Conservation (phyloP, 2,329 filamentous ascomycete species). For the Neurospora crassa region DNA sequence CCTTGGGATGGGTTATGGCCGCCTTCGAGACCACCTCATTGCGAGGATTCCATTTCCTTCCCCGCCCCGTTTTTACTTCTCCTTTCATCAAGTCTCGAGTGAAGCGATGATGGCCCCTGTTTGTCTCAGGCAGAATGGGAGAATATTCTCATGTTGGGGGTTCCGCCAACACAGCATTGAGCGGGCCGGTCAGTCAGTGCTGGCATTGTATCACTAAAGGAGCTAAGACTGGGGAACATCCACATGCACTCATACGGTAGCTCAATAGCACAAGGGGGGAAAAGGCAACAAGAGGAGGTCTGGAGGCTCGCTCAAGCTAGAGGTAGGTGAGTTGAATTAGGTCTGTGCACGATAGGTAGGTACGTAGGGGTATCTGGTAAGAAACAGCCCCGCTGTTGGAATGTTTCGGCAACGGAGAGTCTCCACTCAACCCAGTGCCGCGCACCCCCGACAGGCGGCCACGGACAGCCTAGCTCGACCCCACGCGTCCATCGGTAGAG, state of each 20-base stretch:
- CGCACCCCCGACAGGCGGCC: neutral
- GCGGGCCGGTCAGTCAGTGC: neutral
- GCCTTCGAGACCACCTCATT: neutral
- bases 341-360: neutral
- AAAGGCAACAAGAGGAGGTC: neutral
- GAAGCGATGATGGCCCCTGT: neutral
- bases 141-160: neutral
- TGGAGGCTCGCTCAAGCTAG: neutral
- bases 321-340: neutral
- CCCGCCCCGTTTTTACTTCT: neutral
- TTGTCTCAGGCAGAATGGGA: neutral
- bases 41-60: neutral
- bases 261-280: neutral
- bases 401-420: neutral
- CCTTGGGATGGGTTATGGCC: neutral
- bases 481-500: neutral
- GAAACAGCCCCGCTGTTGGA: neutral
- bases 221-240: neutral
- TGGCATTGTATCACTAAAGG: neutral
- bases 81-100: neutral
- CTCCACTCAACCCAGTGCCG: neutral
- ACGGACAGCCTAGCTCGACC: neutral
- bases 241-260: neutral
- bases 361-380: neutral
- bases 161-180: neutral